Evolutionary conservation across 2,329 filamentous ascomycete species (phyloP).

Genomic region (Alternaria conjuncta): DNA sequence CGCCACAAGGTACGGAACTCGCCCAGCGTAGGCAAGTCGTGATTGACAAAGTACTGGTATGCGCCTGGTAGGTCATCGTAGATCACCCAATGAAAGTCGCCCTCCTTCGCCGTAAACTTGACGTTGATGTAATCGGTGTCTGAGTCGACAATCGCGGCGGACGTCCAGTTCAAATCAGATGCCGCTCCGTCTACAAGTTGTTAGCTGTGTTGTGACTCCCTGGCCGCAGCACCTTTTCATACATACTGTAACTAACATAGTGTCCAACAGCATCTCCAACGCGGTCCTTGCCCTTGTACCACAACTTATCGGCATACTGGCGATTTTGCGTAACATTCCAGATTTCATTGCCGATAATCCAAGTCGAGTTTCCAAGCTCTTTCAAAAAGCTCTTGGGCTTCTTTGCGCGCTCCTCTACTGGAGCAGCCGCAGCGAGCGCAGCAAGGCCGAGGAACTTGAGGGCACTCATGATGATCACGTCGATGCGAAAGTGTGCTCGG

Average conservation of each 20-base stretch:
- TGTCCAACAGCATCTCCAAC: constrained; percentile 52
- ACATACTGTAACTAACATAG: constrained; percentile 55
- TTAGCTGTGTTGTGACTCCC: neutral
- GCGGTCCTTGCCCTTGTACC: constrained; percentile 52
- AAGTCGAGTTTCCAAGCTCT: constrained; percentile 41
- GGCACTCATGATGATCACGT: constrained; percentile 17
- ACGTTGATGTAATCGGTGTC: constrained; percentile 57
- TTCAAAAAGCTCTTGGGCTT: constrained; percentile 44
- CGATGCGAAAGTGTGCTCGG: neutral
- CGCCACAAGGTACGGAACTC: constrained; percentile 60
- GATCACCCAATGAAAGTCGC: constrained; percentile 62
- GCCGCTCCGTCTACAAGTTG: constrained; percentile 53
- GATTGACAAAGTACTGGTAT: constrained; percentile 64
- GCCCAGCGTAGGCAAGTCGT: constrained; percentile 55
- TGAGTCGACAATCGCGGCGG: constrained; percentile 52
- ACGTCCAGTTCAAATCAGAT: constrained; percentile 57
- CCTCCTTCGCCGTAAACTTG: constrained; percentile 55
- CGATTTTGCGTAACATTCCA: constrained; percentile 53
- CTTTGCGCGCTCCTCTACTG: constrained; percentile 26
- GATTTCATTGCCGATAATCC: constrained; percentile 50
- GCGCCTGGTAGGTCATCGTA: constrained; percentile 57
- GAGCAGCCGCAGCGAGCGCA: constrained; percentile 24
- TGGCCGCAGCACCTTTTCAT: neutral
- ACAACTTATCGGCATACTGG: constrained; percentile 50
- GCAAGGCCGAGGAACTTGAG: constrained; percentile 24